Conservation (phyloP, 768 basidiomycete genomes). For the Xanthoconium stramineum region DNA sequence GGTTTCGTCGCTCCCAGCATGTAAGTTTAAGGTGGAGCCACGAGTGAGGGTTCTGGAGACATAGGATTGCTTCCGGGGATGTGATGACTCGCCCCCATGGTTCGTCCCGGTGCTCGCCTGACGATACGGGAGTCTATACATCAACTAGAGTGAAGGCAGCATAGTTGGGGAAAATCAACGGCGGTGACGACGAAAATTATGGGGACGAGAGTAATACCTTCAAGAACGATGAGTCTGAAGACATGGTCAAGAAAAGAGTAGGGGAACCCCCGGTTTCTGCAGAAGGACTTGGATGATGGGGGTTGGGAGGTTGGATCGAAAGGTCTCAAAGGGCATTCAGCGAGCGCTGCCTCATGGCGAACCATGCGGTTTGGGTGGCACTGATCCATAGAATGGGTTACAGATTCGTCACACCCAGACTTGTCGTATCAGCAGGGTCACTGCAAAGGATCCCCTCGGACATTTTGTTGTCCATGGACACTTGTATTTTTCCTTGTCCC, state of each 20-base stretch:
- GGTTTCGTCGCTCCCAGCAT: neutral
- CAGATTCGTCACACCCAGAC: neutral
- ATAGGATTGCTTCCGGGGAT: neutral
- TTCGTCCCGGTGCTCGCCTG: neutral
- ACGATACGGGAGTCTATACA: neutral
- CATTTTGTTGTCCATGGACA: slow-evolving; percentile 2
- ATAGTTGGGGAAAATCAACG: slow-evolving; percentile 1
- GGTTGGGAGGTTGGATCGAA: slow-evolving; percentile 4
- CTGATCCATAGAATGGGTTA: slow-evolving; percentile 11
- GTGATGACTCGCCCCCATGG: neutral
- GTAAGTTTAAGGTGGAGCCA: neutral
- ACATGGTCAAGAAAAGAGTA: slow-evolving; percentile 4
- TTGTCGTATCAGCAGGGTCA: slow-evolving; percentile 7
- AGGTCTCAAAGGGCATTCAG: slow-evolving; percentile 1
- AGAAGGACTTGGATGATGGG: slow-evolving; percentile 4
- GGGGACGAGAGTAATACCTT: slow-evolving; percentile 9
- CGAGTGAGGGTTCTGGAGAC: neutral
- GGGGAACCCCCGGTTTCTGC: neutral
- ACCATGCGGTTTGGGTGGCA: slow-evolving; percentile 15
- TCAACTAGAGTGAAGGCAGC: slow-evolving; percentile 6
- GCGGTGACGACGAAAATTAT: neutral
- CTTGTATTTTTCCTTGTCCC: neutral
- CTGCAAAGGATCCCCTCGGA: slow-evolving; percentile 5
- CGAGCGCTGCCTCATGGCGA: slow-evolving; percentile 21
- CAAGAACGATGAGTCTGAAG: slow-evolving; percentile 2